These are phyloP conservation scores for Albugo laibachii DNA, from an alignment of 352 stramenopile species.

Conservation along the genomic window DNA sequence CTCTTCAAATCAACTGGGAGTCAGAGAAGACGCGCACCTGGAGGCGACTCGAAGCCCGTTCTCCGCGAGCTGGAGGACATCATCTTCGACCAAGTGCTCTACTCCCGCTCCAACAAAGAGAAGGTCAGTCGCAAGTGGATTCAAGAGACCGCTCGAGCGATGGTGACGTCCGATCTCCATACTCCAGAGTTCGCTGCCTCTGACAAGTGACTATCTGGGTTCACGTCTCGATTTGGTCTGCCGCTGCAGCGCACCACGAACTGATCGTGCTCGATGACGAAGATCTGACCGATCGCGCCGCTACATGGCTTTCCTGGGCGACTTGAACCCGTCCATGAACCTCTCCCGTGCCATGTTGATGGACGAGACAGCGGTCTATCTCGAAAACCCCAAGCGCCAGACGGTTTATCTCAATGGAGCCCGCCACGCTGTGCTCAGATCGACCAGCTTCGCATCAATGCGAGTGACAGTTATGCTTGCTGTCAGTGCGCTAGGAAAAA, in stretches of 20 bases:
- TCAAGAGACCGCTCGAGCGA: not conserved
- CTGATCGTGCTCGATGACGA: conserved; percentile 7
- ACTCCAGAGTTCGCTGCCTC: conserved; percentile 1
- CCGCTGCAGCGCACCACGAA: conserved; percentile 5
- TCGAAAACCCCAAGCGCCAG: not conserved
- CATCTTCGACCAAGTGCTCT: conserved; percentile 1
- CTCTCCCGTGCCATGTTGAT: not conserved
- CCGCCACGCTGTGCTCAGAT: not conserved
- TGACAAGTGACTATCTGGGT: conserved; percentile 2
- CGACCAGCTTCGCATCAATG: not conserved
- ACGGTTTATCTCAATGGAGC: not conserved
- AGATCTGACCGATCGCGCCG: conserved; percentile 1
- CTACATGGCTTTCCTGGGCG: conserved; percentile 1
- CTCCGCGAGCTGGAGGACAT: conserved; percentile 5
- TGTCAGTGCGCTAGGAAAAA: not conserved
- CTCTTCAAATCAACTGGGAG: not conserved
- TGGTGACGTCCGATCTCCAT: not conserved
- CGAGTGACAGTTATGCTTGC: not conserved
- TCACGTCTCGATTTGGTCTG: conserved; percentile 2
- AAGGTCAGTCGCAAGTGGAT: conserved; percentile 3
- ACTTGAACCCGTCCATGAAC: not conserved
- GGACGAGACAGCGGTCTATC: not conserved
- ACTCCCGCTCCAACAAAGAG: conserved; percentile 2
- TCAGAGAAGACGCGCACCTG: not conserved
- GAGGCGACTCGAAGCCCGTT: conserved; percentile 3